These are phyloP conservation scores for Tylopilus felleus DNA, from an alignment of 768 basidiomycete genomes.

Conservation along the genomic window DNA sequence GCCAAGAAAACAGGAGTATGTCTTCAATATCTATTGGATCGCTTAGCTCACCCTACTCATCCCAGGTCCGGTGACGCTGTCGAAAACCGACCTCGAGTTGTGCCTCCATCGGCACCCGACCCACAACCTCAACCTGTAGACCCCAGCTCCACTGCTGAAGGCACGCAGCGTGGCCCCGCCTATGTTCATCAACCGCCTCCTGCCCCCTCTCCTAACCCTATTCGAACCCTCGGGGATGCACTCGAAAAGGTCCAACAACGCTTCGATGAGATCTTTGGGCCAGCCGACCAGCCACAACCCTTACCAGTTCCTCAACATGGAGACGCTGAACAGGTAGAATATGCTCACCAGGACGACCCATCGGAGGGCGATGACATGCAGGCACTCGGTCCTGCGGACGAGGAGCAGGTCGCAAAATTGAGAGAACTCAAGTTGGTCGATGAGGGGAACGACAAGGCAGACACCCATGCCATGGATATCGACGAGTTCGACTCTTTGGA, in stretches of 20 bases:
- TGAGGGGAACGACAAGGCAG: constrained; percentile 42
- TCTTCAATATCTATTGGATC: not conserved
- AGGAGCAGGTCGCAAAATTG: constrained; percentile 79
- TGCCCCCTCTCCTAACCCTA: constrained; percentile 44
- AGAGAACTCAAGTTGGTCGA: constrained; percentile 78
- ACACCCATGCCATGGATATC: constrained; percentile 46
- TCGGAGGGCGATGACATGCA: constrained; percentile 75
- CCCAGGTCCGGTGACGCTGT: constrained; percentile 11
- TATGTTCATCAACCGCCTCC: constrained; percentile 39
- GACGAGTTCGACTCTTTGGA: constrained; percentile 32
- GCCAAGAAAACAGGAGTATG: constrained; percentile 13
- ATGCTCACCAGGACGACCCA: constrained; percentile 56
- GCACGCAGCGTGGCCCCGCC: constrained; percentile 44
- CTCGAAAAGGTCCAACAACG: constrained; percentile 76
- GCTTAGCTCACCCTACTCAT: not conserved
- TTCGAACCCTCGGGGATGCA: constrained; percentile 82
- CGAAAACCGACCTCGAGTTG: constrained; percentile 8
- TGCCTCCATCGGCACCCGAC: not conserved
- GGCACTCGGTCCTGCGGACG: constrained; percentile 82
- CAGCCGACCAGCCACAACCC: constrained; percentile 32
- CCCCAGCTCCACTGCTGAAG: constrained; percentile 38
- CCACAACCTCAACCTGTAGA: constrained; percentile 13
- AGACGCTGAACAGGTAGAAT: constrained; percentile 61
- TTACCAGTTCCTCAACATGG: constrained; percentile 37
- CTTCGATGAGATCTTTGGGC: constrained; percentile 75